Conservation (phyloP, 345 rosid species). For the Lumnitzera littorea region DNA sequence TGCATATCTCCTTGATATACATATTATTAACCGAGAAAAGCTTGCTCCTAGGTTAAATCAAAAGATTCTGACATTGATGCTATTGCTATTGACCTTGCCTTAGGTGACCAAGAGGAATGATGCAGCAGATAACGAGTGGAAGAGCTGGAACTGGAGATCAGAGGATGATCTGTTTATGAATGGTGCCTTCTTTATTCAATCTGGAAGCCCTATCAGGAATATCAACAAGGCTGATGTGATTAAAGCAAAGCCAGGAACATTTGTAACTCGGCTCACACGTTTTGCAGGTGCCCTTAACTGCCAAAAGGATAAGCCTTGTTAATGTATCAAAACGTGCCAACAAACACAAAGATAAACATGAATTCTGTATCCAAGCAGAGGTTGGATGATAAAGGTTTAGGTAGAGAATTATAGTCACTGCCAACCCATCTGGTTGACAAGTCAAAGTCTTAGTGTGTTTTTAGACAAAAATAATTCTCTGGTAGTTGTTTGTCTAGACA, state of each 20-base stretch:
- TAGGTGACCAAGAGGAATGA: slow-evolving; percentile 54
- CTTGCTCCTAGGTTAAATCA: too few species aligned
- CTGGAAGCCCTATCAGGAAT: slow-evolving; percentile 25
- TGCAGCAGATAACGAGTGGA: slow-evolving; percentile 35
- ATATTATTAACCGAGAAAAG: background rate
- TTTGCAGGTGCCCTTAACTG: slow-evolving; percentile 45
- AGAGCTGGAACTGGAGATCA: slow-evolving; percentile 58
- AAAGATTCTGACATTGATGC: too few species aligned
- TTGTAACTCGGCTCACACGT: slow-evolving; percentile 32
- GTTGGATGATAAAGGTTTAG: background rate
- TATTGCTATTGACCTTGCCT: too few species aligned
- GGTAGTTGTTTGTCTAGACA: too few species aligned
- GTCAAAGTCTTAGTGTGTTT: too few species aligned
- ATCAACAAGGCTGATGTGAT: slow-evolving; percentile 18
- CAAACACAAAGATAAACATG: background rate
- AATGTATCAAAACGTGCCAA: slow-evolving; percentile 5
- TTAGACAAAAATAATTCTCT: too few species aligned
- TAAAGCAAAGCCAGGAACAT: slow-evolving; percentile 38
- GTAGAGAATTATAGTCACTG: too few species aligned
- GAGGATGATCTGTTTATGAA: slow-evolving; percentile 46
- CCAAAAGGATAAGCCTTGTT: slow-evolving; percentile 13
- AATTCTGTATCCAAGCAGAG: background rate
- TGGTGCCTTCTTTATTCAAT: slow-evolving; percentile 56
- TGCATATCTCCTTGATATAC: background rate
- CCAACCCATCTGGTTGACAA: too few species aligned